Evolutionary conservation across 225 moss, liverwort and hornwort genomes (phyloP).

Genomic region (Physcomitrellopsis africana): DNA sequence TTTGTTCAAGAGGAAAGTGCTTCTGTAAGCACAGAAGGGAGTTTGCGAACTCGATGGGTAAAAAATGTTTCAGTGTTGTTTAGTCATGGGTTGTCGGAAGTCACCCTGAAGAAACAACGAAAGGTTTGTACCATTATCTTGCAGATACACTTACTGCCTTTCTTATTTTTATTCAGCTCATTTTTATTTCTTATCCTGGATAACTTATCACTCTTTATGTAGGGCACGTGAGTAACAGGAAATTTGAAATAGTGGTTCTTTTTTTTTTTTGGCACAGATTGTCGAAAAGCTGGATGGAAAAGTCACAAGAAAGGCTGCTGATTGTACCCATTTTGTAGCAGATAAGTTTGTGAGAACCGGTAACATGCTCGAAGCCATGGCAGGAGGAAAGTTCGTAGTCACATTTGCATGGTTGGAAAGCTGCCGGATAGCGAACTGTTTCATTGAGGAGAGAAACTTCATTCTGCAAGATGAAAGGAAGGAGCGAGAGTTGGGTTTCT

Average conservation of each 20-base stretch:
- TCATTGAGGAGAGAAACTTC: conserved; percentile 76
- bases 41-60: conserved; percentile 43
- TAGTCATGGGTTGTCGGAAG: conserved; percentile 60
- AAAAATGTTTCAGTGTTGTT: conserved; percentile 50
- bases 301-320: conserved; percentile 63
- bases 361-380: conserved; percentile 98
- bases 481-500: conserved; percentile 89
- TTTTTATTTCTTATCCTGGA: background rate
- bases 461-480: conserved; percentile 80
- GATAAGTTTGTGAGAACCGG: conserved; percentile 93
- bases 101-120: conserved; percentile 52
- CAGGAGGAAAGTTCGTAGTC: conserved; percentile 88
- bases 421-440: conserved; percentile 71
- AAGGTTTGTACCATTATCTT: conserved; percentile 39
- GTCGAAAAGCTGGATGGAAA: conserved; percentile 77
- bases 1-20: conserved; percentile 46
- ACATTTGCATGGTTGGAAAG: conserved; percentile 81
- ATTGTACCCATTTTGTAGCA: conserved; percentile 93
- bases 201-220: background rate
- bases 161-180: no score
- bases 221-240: background rate
- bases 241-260: conserved; percentile 13
- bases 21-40: conserved; percentile 55
- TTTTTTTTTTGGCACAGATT: conserved; percentile 54
- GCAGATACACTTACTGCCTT: background rate